These are phyloP conservation scores for Paecilomyces sp. DNA, from an alignment of 2,329 filamentous ascomycete genomes.

Conservation along the genomic window DNA sequence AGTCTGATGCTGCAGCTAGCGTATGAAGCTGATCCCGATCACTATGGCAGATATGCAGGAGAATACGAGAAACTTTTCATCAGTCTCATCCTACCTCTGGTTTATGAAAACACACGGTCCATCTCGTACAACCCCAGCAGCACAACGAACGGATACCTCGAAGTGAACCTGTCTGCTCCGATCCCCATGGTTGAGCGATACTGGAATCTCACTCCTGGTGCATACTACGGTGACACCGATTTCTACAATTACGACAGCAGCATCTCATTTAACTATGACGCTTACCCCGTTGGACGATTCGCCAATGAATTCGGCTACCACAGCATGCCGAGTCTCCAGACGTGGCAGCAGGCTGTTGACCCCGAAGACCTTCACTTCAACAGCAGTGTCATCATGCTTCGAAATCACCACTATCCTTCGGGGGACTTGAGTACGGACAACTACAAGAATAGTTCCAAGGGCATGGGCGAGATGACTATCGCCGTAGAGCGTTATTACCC, in stretches of 20 bases:
- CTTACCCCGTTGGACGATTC: conserved; percentile 54
- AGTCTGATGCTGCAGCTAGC: conserved; percentile 44
- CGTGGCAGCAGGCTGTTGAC: conserved; percentile 49
- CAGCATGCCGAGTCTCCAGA: conserved; percentile 54
- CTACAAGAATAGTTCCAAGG: conserved; percentile 23
- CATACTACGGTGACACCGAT: conserved; percentile 55
- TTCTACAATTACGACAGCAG: conserved; percentile 52
- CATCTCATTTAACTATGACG: conserved; percentile 47
- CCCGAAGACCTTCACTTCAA: conserved; percentile 51
- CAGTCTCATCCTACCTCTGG: conserved; percentile 46
- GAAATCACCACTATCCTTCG: conserved; percentile 54
- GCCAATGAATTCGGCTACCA: conserved; percentile 59
- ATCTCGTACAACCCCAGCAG: conserved; percentile 57
- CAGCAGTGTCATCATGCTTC: conserved; percentile 46
- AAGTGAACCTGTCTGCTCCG: conserved; percentile 46
- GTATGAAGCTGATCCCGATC: conserved; percentile 37
- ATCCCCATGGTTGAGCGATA: conserved; percentile 52
- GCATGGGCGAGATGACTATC: conserved; percentile 51
- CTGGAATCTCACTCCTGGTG: conserved; percentile 44
- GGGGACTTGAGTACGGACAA: conserved; percentile 43
- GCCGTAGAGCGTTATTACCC: conserved; percentile 53
- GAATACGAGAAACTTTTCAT: conserved; percentile 56
- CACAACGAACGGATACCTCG: conserved; percentile 53
- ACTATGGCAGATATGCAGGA: conserved; percentile 35
- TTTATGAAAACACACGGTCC: conserved; percentile 52